Percentiles rank a stretch among this genome's conserved stretches.
phyloP scores from a whole-genome alignment of 257 asterid genomes.

The Dorcoceras hygrometricum region DNA sequence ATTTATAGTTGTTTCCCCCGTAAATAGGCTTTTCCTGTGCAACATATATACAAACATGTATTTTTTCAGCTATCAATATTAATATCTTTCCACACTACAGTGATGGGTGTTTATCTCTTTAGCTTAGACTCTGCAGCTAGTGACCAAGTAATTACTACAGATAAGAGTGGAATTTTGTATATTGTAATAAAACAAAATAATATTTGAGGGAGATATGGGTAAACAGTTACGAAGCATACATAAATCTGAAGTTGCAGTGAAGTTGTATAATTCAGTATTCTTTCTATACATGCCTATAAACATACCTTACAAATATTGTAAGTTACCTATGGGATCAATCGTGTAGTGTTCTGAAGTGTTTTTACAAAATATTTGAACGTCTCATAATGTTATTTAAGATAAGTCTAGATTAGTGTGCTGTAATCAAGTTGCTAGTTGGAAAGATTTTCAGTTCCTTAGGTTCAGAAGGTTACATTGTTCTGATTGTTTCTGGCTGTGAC shows the following conservation, averaged over 20 bases:
- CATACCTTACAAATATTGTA: neutral
- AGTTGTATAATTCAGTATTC: neutral
- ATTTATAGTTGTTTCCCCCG: conserved; percentile 2
- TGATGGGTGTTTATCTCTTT: neutral
- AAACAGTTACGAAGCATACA: neutral
- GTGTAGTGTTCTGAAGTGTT: conserved; percentile 3
- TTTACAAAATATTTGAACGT: neutral
- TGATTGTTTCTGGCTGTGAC: conserved; percentile 9
- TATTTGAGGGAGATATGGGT: neutral
- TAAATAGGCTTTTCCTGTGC: conserved; percentile 11
- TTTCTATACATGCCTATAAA: neutral
- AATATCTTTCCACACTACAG: conserved; percentile 2
- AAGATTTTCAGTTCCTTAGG: neutral
- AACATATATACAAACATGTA: neutral
- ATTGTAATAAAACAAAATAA: too few species aligned
- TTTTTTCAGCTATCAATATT: conserved; percentile 13
- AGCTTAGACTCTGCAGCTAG: neutral
- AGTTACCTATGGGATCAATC: neutral
- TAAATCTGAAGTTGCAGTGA: conserved; percentile 5
- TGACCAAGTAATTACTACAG: neutral
- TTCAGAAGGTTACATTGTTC: conserved; percentile 11
- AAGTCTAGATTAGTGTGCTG: conserved; percentile 1
- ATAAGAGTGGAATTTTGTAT: conserved; percentile 8
- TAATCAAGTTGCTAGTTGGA: conserved; percentile 7
- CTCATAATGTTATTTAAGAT: neutral